A percentile compares a stretch with the other conserved stretches of the same genome.
Conservation (phyloP, 2,329 filamentous ascomycete genomes). For the Talaromyces funiculosus region DNA sequence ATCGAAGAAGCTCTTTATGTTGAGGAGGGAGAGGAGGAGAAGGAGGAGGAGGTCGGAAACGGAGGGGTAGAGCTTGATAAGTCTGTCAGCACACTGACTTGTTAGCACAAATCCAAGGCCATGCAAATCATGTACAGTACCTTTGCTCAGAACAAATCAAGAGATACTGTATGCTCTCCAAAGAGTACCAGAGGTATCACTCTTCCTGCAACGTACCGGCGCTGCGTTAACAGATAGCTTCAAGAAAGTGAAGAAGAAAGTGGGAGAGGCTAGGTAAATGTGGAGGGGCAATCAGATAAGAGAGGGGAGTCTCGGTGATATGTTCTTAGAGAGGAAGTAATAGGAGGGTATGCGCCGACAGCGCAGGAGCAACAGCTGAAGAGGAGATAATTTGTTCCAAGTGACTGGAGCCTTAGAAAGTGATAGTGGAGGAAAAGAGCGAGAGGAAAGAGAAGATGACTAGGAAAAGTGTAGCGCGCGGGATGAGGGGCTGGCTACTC, state of each 20-base stretch:
- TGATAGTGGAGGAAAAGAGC: background rate
- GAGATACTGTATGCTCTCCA: background rate
- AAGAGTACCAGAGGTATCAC: background rate
- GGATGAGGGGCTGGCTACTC: constrained; percentile 4
- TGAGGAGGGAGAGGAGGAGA: too few relatives aligned
- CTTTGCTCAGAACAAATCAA: background rate
- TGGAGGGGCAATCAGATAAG: background rate
- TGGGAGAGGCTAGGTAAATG: background rate
- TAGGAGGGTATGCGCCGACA: background rate
- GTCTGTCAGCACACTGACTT: background rate
- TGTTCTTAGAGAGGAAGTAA: background rate
- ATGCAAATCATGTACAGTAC: background rate
- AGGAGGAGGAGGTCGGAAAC: too few relatives aligned
- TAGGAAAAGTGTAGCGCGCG: background rate
- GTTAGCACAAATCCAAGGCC: background rate
- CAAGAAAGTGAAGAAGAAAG: background rate
- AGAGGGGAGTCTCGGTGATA: background rate
- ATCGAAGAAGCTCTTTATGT: background rate
- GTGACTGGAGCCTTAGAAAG: background rate
- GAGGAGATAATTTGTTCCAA: background rate
- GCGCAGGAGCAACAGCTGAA: background rate
- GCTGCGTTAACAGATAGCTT: constrained; percentile 5
- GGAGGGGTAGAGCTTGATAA: background rate
- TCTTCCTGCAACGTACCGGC: constrained; percentile 4
- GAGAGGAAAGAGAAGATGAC: background rate